These are phyloP conservation scores for Ramularia collo-cygni DNA, from an alignment of 2,329 filamentous ascomycete genomes.

Conservation along the genomic window DNA sequence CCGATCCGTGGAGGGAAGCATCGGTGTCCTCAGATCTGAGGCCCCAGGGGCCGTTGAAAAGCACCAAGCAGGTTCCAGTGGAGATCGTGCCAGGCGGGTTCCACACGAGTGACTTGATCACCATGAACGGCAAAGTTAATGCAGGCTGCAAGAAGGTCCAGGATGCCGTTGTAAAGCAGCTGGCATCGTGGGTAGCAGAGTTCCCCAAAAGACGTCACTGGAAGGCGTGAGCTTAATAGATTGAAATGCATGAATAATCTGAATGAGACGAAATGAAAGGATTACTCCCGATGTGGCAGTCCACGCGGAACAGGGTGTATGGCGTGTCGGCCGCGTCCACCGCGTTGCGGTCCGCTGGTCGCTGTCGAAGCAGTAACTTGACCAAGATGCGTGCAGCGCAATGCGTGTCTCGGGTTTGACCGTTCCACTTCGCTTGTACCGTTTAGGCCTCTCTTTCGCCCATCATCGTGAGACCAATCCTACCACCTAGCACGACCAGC, in stretches of 20 bases:
- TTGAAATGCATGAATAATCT: neutral
- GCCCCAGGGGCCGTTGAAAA: conserved; percentile 48
- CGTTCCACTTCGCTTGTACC: too few relatives aligned
- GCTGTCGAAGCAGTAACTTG: too few relatives aligned
- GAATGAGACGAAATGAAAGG: too few relatives aligned
- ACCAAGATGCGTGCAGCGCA: too few relatives aligned
- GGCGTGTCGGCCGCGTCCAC: too few relatives aligned
- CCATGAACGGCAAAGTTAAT: conserved; percentile 43
- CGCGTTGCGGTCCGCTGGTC: too few relatives aligned
- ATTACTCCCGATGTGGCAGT: too few relatives aligned
- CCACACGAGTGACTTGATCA: conserved; percentile 50
- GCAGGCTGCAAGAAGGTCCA: conserved; percentile 44
- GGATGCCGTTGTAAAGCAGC: conserved; percentile 43
- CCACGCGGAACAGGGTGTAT: too few relatives aligned
- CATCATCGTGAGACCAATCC: too few relatives aligned
- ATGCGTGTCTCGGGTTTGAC: too few relatives aligned
- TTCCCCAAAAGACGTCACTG: conserved; percentile 27
- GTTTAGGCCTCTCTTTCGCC: too few relatives aligned
- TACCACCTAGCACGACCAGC: too few relatives aligned
- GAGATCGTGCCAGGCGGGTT: conserved; percentile 48
- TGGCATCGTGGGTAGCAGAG: conserved; percentile 49
- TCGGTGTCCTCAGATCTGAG: conserved; percentile 48
- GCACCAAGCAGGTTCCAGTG: conserved; percentile 44
- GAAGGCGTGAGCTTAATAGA: conserved; percentile 7
- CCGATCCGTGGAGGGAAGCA: conserved; percentile 54